Evolutionary conservation across 208 protist genomes (phyloP).

Genomic region (Crithidia expoeki): DNA sequence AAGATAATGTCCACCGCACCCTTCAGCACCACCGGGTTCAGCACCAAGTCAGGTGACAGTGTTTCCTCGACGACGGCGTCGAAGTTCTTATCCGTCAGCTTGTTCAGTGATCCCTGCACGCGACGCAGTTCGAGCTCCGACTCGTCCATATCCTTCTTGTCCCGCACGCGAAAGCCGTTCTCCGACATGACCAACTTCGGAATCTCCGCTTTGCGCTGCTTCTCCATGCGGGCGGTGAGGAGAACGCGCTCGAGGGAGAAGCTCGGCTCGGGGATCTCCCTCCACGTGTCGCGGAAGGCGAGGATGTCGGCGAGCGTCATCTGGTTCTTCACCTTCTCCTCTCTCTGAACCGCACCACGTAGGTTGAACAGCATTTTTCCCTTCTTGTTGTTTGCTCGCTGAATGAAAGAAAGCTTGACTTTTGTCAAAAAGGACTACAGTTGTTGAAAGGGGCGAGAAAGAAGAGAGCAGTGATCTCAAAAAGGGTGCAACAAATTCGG

Average conservation of each 20-base stretch:
- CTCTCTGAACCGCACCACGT: slow-evolving; percentile 55
- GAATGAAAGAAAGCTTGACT: background rate
- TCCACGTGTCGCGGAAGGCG: slow-evolving; percentile 88
- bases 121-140: slow-evolving; percentile 71
- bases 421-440: background rate
- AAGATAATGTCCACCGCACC: slow-evolving; percentile 85
- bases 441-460: background rate
- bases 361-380: slow-evolving; percentile 77
- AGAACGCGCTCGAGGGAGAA: slow-evolving; percentile 82
- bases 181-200: slow-evolving; percentile 81
- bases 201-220: slow-evolving; percentile 66
- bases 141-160: slow-evolving; percentile 71
- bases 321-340: slow-evolving; percentile 77
- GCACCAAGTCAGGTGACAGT: slow-evolving; percentile 71
- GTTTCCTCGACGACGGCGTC: slow-evolving; percentile 67
- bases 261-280: slow-evolving; percentile 46
- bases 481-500: background rate
- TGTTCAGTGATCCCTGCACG: slow-evolving; percentile 86
- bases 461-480: background rate
- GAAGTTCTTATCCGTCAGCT: slow-evolving; percentile 89
- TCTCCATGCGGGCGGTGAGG: slow-evolving; percentile 50
- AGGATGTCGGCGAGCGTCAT: slow-evolving; percentile 80
- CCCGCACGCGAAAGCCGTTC: slow-evolving; percentile 82
- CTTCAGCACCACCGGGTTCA: slow-evolving; percentile 61
- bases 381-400: background rate